Evolutionary conservation across 768 basidiomycete genomes (phyloP), one percentile per base, ranked within the genome.

Genomic region (Russula ochroleuca): DNA sequence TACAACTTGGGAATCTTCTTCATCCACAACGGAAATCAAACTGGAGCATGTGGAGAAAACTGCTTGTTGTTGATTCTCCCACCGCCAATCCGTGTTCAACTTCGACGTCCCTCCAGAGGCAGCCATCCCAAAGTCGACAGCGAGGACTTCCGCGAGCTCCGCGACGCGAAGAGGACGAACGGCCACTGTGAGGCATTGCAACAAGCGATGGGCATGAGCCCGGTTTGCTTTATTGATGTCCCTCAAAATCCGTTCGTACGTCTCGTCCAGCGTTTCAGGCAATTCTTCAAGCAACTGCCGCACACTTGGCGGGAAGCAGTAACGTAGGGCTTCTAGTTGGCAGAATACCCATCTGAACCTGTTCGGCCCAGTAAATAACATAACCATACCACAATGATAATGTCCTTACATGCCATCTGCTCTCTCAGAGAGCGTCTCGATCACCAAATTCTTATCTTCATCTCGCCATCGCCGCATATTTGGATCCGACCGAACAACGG

Each of bases 221-320:
- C 55, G 13, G 13, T 57, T 57, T 11, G 55, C 41, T 41, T 45
- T 57, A 13, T 45, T 57, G 31, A 57, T 57, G 19, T 57, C 43
- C 55, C 31, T 31, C 2, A 57, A 5, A 21, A 57, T 21, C 0
- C 55, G 55, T 9, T 43, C 41, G 41, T 57, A 57, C 9, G 55
- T 57, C 41, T 57, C 55, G 55, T 57, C 41, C n/a, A 57, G 28
- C 0, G 55, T 31, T 13, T 33, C 55, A 1, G 55, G 41, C 28
- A 57, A 45, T 57, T 57, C 55, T 14, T 57, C 31, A 11, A 57
- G 55, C 9, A 45, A 45, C 0, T 23, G 25, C 11, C 28, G 41
- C 55, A 57, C 55, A n/a, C 55, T 33, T 6, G 41, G n/a, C 21
- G 43, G 41, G 13, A 57, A 23, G 31, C 41, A 57, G 13, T 57